Conservation (phyloP, 2,329 filamentous ascomycete genomes). For the Cordyceps militaris region DNA sequence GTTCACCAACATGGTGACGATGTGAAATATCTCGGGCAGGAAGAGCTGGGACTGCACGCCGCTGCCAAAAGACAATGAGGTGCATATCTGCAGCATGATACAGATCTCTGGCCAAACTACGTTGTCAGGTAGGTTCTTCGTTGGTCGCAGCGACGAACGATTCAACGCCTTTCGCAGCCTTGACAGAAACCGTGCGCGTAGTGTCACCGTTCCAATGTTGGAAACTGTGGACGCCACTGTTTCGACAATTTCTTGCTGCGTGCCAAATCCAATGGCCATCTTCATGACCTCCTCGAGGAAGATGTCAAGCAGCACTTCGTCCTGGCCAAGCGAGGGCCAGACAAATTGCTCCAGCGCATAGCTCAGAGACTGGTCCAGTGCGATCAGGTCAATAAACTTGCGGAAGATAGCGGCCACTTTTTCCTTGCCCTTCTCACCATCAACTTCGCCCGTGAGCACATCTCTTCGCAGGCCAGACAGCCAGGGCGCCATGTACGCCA, state of each 20-base stretch:
- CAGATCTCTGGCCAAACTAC: slow-evolving; percentile 64
- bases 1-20: slow-evolving; percentile 64
- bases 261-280: slow-evolving; percentile 49
- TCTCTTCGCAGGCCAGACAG: slow-evolving; percentile 53
- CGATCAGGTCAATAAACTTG: slow-evolving; percentile 59
- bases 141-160: slow-evolving; percentile 59
- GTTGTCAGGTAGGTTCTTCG: slow-evolving; percentile 58
- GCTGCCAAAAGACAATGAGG: slow-evolving; percentile 61
- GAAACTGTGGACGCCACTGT: slow-evolving; percentile 55
- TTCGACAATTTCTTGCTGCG: slow-evolving; percentile 53
- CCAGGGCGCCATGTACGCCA: slow-evolving; percentile 67
- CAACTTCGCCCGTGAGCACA: slow-evolving; percentile 50
- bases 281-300: slow-evolving; percentile 62
- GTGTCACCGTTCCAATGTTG: slow-evolving; percentile 57
- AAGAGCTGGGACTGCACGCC: slow-evolving; percentile 61
- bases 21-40: slow-evolving; percentile 61
- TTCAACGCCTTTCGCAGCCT: slow-evolving; percentile 61
- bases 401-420: slow-evolving; percentile 57
- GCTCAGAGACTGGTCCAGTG: slow-evolving; percentile 52
- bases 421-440: slow-evolving; percentile 60
- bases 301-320: slow-evolving; percentile 59
- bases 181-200: slow-evolving; percentile 59
- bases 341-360: slow-evolving; percentile 58
- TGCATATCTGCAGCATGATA: slow-evolving; percentile 57
- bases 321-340: slow-evolving; percentile 57